Base-by-base conservation (phyloP, 768 basidiomycete species). In the Tricholomella constricta region DNA sequence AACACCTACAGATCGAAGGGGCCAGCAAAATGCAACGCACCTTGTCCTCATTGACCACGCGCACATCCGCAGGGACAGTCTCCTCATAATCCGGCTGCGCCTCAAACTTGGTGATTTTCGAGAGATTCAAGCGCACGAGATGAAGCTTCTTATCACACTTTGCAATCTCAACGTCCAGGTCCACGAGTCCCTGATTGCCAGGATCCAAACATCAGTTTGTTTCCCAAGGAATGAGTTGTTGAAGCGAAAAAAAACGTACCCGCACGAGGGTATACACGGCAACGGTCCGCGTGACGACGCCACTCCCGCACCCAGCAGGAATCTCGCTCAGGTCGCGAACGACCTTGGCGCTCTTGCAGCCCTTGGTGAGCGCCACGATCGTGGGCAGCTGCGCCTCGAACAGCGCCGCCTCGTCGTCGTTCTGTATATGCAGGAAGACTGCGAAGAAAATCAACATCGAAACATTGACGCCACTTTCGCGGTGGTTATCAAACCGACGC, bases 131-230 rank as follows among this genome's bases (percentile, higher is more conserved):
- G 47, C 78, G 75, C 2, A 83, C 85, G 9, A 94, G 72, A 34
- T 87, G 82, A 2, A 91, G 79, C 71, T 95, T 97, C 82, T 97
- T 98, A 65, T 92, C 84, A 55, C 88, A 86, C 70, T 95, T 98
- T 35, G 81, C 75, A 40, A 97, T 89, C 71, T 98, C 96, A 2
- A 81, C 83, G 41, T 92, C 86, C 6, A 96, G 73, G 70, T 98
- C 89, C 15, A 99, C 86, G 36, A 95, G 84, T 22, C 95, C 94
- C 94, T 97, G 60, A 14, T 22, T 27, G 42, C 45, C 10, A 41
- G 15, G 25, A 41, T 34, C n/a, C n/a, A n/a, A 49, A 29, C 31
- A 42, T 38, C 31, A 48, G 22, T 11, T 37, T n/a, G 26, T 38
- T 12, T 20, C 15, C 8, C 36, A 11, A 32, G 11, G 12, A 25